These are phyloP conservation scores for Gracilaria gracilis DNA, from an alignment of 23 red algal species.

Conservation along the genomic window DNA sequence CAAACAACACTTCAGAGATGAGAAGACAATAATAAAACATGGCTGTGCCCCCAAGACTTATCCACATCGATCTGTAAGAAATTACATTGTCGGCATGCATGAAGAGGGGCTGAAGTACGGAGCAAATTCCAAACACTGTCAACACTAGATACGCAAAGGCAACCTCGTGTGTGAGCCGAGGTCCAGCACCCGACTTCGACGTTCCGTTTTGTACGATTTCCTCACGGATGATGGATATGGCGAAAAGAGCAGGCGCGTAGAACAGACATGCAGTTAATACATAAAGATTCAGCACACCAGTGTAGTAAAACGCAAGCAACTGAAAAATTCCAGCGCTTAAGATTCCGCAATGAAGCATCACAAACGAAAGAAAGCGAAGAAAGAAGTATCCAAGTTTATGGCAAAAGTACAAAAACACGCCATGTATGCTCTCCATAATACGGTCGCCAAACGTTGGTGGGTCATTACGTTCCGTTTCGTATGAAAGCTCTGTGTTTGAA, in stretches of 20 bases:
- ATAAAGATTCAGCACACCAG: slow-evolving; percentile 39
- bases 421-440: slow-evolving; percentile 29
- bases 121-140: slow-evolving; percentile 18
- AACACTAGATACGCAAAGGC: slow-evolving; percentile 41
- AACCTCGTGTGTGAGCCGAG: slow-evolving; percentile 42
- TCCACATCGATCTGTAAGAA: slow-evolving; percentile 58
- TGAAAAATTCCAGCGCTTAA: slow-evolving; percentile 32
- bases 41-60: slow-evolving; percentile 29
- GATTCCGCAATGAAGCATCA: slow-evolving; percentile 44
- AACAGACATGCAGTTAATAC: slow-evolving; percentile 37
- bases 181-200: slow-evolving; percentile 30
- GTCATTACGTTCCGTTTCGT: background rate
- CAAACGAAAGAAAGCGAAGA: slow-evolving; percentile 47
- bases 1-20: slow-evolving; percentile 51
- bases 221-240: slow-evolving; percentile 47
- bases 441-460: slow-evolving; percentile 25
- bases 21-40: slow-evolving; percentile 54
- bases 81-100: slow-evolving; percentile 56
- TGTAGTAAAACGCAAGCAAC: slow-evolving; percentile 56
- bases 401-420: slow-evolving; percentile 34
- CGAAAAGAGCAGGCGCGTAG: slow-evolving; percentile 33
- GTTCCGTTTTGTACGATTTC: slow-evolving; percentile 56
- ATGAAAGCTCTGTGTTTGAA: slow-evolving; percentile 31
- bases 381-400: slow-evolving; percentile 41
- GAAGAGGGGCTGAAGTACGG: slow-evolving; percentile 47